A percentile compares a stretch with the other conserved stretches of the same genome.
Conservation (phyloP, 768 basidiomycete species). For the Gloeopeniophorella convolvens region DNA sequence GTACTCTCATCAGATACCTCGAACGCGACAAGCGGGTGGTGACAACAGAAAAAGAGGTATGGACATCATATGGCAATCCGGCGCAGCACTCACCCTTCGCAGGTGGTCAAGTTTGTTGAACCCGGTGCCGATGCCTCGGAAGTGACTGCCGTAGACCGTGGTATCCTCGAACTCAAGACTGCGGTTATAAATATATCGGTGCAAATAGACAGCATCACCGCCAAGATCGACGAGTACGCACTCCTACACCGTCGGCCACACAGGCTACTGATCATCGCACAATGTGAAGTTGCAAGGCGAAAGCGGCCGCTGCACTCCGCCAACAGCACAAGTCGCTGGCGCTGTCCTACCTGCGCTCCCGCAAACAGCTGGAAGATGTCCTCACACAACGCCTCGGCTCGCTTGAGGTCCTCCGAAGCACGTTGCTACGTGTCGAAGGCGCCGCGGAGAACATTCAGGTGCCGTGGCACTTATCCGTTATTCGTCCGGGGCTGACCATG, state of each 20-base stretch:
- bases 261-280: not conserved
- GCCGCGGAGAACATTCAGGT: conserved; percentile 90
- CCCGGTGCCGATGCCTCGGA: conserved; percentile 33
- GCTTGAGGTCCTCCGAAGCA: conserved; percentile 66
- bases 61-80: conserved; percentile 20
- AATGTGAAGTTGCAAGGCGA: conserved; percentile 67
- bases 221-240: conserved; percentile 65
- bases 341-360: conserved; percentile 68
- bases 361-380: conserved; percentile 75
- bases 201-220: conserved; percentile 65
- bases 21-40: conserved; percentile 66
- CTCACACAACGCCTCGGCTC: conserved; percentile 69
- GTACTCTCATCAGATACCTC: conserved; percentile 69
- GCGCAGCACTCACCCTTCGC: not conserved
- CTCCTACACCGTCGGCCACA: conserved; percentile 1
- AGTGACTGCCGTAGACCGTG: conserved; percentile 74
- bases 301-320: conserved; percentile 58
- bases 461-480: conserved; percentile 5
- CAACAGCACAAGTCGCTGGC: conserved; percentile 71
- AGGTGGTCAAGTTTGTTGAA: conserved; percentile 81
- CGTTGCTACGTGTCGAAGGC: conserved; percentile 75
- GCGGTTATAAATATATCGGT: conserved; percentile 60
- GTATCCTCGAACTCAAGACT: conserved; percentile 72
- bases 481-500: not conserved
- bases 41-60: conserved; percentile 61